phyloP scores from a whole-genome alignment of 371 early-diverging fungal species.

The Vittaforma corneae region DNA sequence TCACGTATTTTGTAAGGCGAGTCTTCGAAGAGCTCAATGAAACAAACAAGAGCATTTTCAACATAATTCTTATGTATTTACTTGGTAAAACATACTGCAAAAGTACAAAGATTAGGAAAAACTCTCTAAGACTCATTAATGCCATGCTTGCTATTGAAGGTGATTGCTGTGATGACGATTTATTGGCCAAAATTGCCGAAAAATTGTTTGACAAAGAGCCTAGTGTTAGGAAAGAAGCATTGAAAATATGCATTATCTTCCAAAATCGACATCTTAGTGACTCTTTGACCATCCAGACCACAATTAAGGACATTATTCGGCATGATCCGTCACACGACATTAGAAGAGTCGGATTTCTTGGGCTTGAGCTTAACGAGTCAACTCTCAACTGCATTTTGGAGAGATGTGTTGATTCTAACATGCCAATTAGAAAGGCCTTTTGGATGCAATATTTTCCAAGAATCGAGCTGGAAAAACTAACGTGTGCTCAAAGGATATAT shows the following conservation, averaged over 20 bases:
- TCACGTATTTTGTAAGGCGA: constrained; percentile 25
- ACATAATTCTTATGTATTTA: constrained; percentile 14
- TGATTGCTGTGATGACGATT: not conserved
- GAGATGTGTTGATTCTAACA: constrained; percentile 37
- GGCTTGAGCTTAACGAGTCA: constrained; percentile 13
- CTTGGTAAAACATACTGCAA: constrained; percentile 13
- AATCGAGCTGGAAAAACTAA: constrained; percentile 28
- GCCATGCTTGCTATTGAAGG: not conserved
- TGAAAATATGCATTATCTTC: constrained; percentile 21
- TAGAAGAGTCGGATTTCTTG: constrained; percentile 23
- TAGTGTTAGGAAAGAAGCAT: constrained; percentile 46
- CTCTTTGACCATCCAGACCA: constrained; percentile 14
- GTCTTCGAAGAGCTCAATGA: constrained; percentile 15
- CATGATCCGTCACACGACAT: constrained; percentile 36
- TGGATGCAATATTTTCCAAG: constrained; percentile 25
- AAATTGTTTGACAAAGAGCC: constrained; percentile 49
- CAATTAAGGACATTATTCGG: constrained; percentile 42
- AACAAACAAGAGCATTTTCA: constrained; percentile 6
- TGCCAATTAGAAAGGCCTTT: constrained; percentile 40
- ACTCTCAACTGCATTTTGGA: constrained; percentile 34
- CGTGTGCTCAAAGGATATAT: constrained; percentile 19
- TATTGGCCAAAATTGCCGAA: constrained; percentile 35
- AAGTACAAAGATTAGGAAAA: constrained; percentile 17
- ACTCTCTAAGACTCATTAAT: constrained; percentile 17
- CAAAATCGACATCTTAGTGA: constrained; percentile 31